Conservation (phyloP, 1,139 yeast species). For the Diutina siamensis region DNA sequence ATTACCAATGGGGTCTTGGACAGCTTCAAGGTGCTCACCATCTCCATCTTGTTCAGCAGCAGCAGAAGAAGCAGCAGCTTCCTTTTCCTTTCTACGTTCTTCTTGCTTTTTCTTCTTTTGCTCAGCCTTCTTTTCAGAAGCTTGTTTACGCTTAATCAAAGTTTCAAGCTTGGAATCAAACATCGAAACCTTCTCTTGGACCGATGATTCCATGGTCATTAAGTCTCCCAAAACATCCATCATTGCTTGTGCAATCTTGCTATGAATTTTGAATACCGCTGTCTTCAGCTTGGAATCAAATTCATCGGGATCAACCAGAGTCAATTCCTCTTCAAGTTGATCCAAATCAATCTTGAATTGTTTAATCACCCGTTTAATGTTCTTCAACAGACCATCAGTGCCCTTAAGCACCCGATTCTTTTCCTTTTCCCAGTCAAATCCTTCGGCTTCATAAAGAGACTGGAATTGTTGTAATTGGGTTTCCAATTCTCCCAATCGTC, state of each 20-base stretch:
- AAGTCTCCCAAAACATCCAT: conserved; percentile 3
- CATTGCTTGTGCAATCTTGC: conserved; percentile 5
- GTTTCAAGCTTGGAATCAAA: not conserved
- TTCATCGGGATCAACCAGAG: not conserved
- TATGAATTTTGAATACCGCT: not conserved
- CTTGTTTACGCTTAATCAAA: not conserved
- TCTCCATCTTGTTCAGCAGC: conserved; percentile 9
- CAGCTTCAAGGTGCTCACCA: conserved; percentile 14
- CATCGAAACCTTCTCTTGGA: not conserved
- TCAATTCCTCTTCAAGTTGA: not conserved
- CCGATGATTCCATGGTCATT: not conserved
- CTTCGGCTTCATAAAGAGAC: conserved; percentile 27
- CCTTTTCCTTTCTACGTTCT: not conserved
- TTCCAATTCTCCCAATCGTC: conserved; percentile 31
- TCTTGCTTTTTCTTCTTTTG: not conserved
- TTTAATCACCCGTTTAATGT: not conserved
- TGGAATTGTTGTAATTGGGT: conserved; percentile 30
- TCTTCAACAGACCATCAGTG: not conserved
- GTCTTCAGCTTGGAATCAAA: not conserved
- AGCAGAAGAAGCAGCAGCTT: not conserved
- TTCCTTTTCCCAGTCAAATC: conserved; percentile 40
- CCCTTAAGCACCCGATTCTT: conserved; percentile 10
- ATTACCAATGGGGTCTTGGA: not conserved
- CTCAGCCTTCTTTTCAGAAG: not conserved
- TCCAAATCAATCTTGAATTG: not conserved